phyloP scores from a whole-genome alignment of 768 basidiomycete genomes.

The Boletus tomentosulus region DNA sequence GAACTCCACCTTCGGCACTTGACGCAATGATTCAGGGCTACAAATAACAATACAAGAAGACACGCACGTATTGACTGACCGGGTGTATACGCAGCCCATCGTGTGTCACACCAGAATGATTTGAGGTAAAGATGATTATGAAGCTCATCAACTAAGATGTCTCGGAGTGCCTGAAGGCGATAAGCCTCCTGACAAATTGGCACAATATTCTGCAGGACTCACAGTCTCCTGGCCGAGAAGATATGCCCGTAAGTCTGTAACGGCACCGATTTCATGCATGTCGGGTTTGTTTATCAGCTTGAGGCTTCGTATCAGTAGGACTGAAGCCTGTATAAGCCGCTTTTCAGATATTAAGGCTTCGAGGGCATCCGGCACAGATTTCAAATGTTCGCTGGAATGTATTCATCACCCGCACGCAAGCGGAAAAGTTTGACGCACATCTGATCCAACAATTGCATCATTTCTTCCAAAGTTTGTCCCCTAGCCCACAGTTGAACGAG shows the following conservation, averaged over 20 bases:
- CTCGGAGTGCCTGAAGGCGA: slow-evolving; percentile 67
- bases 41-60: neutral
- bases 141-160: slow-evolving; percentile 92
- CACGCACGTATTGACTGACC: slow-evolving; percentile 73
- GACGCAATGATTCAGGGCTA: slow-evolving; percentile 7
- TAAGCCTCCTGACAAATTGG: slow-evolving; percentile 9
- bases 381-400: slow-evolving; percentile 72
- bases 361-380: slow-evolving; percentile 84
- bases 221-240: slow-evolving; percentile 84
- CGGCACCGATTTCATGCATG: slow-evolving; percentile 93
- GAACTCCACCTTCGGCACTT: slow-evolving; percentile 66
- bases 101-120: slow-evolving; percentile 90
- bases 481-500: slow-evolving; percentile 87
- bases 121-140: slow-evolving; percentile 98
- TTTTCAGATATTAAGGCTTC: slow-evolving; percentile 97
- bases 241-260: slow-evolving; percentile 84
- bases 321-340: slow-evolving; percentile 82
- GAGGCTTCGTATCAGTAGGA: slow-evolving; percentile 79
- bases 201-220: slow-evolving; percentile 24
- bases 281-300: slow-evolving; percentile 90
- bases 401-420: slow-evolving; percentile 13
- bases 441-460: slow-evolving; percentile 90
- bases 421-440: slow-evolving; percentile 55
- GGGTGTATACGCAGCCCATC: slow-evolving; percentile 82
- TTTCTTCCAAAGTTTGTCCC: slow-evolving; percentile 90